Base-by-base conservation (phyloP, 2,329 filamentous ascomycete species). In the Teratosphaeriaceae sp. region DNA sequence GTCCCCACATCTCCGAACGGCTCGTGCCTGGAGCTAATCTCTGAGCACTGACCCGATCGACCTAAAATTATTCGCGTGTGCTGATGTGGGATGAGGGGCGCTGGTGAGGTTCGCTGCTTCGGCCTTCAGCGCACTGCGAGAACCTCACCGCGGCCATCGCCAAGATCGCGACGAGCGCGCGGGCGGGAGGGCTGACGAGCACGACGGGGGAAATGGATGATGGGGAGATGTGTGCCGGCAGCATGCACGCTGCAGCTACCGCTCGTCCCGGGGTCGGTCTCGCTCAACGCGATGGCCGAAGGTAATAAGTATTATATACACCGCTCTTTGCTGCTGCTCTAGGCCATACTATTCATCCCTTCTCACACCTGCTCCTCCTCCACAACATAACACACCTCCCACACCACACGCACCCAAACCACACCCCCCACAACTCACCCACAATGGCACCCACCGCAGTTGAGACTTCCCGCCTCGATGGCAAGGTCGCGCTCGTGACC, bases 401-500 rank as follows among this genome's bases (percentile, higher is more conserved):
- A 34, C 44, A 44, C 45, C 55, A 31, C 24, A 31, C 29, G 16
- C 9, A 31, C 29, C n/a, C 29, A 31, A 19, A 9, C 11, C 31
- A 19, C 34, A 48, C 49, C 46, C 57, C 50, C 52, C 57, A 61
- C 50, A 65, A 67, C 40, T 27, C n/a, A n/a, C n/a, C 22, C 38
- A 34, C 26, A 41, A 59, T 62, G 59, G 44, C 52, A 35, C 40
- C 55, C 24, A 42, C 50, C 47, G 61, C 62, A 42, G 59, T 68
- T 53, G 66, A 69, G 50, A 70, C 65, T 55, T 73, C 70, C 64
- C 70, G 69, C 62, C 64, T 74, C 44, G 68, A 73, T 60, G 71
- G 71, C 65, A 74, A 74, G 62, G 70, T 74, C 56, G 71, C 71
- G 56, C 68, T 74, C 54, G 71, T 74, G 57, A 74, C 71, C 51